phyloP scores from a whole-genome alignment of 1,284 basidiomycete species.

The Cryptococcus floricola region DNA sequence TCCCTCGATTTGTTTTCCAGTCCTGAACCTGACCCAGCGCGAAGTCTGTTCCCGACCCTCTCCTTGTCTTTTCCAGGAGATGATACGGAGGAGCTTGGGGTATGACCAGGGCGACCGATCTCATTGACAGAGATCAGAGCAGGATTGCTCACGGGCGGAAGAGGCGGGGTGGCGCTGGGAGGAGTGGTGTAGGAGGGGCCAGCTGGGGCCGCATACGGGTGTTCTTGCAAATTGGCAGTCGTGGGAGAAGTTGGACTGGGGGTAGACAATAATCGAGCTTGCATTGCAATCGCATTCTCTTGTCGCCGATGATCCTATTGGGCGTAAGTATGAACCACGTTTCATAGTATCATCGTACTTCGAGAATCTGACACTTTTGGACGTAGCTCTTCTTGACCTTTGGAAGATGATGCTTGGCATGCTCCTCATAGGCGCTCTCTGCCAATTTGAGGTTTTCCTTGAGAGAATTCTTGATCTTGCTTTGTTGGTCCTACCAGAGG shows the following conservation, averaged over 20 bases:
- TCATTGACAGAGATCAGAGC: not conserved
- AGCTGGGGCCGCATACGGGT: conserved; percentile 18
- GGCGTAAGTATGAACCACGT: not conserved
- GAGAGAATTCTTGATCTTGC: conserved; percentile 79
- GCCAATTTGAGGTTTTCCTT: conserved; percentile 81
- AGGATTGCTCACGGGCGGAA: conserved; percentile 25
- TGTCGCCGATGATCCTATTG: conserved; percentile 42
- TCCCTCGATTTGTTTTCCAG: conserved; percentile 41
- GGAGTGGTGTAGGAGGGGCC: conserved; percentile 28
- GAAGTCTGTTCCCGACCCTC: conserved; percentile 13
- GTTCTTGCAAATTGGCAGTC: conserved; percentile 18
- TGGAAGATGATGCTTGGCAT: conserved; percentile 67
- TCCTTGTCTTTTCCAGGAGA: conserved; percentile 11
- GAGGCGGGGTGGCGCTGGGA: conserved; percentile 20
- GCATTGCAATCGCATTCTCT: conserved; percentile 45
- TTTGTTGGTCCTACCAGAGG: conserved; percentile 64
- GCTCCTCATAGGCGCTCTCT: conserved; percentile 63
- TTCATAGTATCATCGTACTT: conserved; percentile 54
- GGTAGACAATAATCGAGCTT: conserved; percentile 45
- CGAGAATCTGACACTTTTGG: conserved; percentile 76
- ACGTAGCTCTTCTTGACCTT: conserved; percentile 71
- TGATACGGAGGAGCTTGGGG: not conserved
- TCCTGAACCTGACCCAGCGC: conserved; percentile 27
- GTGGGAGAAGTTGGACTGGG: conserved; percentile 25
- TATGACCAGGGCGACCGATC: not conserved